Evolutionary conservation across 2,329 filamentous ascomycete genomes (phyloP).

Genomic region (Pezicula neosporulosa): DNA sequence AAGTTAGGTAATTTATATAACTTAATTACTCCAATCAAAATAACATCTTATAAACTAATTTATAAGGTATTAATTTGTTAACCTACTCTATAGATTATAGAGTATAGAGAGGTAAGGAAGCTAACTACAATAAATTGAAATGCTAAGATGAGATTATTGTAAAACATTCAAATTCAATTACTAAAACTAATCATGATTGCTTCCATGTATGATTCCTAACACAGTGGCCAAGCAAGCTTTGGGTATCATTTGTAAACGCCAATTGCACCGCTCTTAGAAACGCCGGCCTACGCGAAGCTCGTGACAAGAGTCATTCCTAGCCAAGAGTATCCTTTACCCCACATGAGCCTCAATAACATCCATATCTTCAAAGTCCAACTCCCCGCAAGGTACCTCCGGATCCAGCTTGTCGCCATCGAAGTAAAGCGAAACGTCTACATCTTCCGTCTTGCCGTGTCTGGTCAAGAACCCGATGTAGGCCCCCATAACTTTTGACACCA

Average conservation of each 20-base stretch:
- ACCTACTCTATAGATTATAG: too few relatives aligned
- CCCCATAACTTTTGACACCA: conserved; percentile 57
- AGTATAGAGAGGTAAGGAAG: too few relatives aligned
- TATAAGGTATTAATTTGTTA: too few relatives aligned
- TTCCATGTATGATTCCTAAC: not conserved
- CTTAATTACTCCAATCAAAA: too few relatives aligned
- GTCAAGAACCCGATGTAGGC: conserved; percentile 48
- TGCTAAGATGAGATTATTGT: too few relatives aligned
- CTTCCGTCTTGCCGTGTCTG: conserved; percentile 45
- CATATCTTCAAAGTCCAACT: conserved; percentile 70
- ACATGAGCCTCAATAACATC: conserved; percentile 68
- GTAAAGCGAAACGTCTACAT: conserved; percentile 55
- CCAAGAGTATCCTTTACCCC: conserved; percentile 8
- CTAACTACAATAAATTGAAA: too few relatives aligned
- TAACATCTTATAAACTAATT: too few relatives aligned
- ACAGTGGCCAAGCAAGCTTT: not conserved
- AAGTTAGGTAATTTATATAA: too few relatives aligned
- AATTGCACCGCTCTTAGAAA: not conserved
- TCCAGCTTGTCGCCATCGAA: conserved; percentile 76
- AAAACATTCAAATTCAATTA: too few relatives aligned
- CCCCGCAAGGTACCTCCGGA: conserved; percentile 54
- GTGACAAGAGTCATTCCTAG: not conserved
- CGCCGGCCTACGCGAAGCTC: conserved; percentile 5
- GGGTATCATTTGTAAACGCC: not conserved
- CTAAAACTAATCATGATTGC: too few relatives aligned